Base-by-base conservation (phyloP, 2,329 filamentous ascomycete species). In the Blastomyces parvus region DNA sequence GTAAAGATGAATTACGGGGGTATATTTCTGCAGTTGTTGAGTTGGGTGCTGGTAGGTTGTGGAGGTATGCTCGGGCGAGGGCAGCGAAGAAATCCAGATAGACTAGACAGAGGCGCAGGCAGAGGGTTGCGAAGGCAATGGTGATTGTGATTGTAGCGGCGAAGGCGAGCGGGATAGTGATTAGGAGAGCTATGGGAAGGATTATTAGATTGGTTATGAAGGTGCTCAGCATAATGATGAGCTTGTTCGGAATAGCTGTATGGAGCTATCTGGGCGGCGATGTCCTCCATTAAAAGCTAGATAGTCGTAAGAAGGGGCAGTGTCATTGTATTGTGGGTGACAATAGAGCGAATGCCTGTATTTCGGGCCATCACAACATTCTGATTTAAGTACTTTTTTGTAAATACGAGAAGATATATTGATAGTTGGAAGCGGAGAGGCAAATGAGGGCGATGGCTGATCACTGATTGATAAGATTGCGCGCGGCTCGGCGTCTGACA, bases 121-220 rank as follows among this genome's bases (percentile, higher is more conserved):
- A 57, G 11, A 57, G 53, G 53, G 53, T 57, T 57, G 53, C 11
- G 30, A 40, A 19, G 33, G 53, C 25, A 36, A 57, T 33, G 27
- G 53, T 22, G 36, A 57, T 40, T 9, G 53, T 36, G 6, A 57
- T 40, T 36, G 27, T 40, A n/a, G 53, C 53, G 17, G 25, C 17
- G 53, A 57, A 36, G 30, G 36, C 30, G 53, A 57, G 53, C 17
- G 53, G 53, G 27, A 57, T 57, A 27, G 27, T 36, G 25, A 57
- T 36, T n/a, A 57, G 36, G n/a, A 57, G 53, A 22, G 53, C 53
- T 33, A 57, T 33, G 53, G 53, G 53, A 27, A 57, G 53, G 53
- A 57, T 48, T 9, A 48, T 13, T 22, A 48, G 46, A n/a, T 48
- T 48, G 46, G 46, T 48, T 48, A 48, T 48, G 46, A 11, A 48